Conservation (phyloP, 1,139 yeast species). For the Nakaseomyces nivariensis region DNA sequence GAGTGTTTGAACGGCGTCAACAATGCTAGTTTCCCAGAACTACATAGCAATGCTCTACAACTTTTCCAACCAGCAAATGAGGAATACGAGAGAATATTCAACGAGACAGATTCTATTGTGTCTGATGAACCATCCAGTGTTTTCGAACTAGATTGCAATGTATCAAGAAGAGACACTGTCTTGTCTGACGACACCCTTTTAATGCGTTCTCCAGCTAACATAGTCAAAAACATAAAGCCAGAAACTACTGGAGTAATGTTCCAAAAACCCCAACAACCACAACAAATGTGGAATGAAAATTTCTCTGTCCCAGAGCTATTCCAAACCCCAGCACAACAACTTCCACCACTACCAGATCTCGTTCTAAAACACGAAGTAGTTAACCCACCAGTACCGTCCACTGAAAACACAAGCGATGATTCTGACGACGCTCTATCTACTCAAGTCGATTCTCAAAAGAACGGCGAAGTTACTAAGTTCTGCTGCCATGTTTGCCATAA, state of each 20-base stretch:
- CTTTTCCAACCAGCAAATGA: not conserved
- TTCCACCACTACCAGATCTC: not conserved
- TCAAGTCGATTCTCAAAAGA: not conserved
- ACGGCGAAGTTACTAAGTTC: slow-evolving; percentile 8
- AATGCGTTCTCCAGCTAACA: not conserved
- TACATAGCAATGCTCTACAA: not conserved
- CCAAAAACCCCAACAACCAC: not conserved
- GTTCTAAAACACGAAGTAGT: not conserved
- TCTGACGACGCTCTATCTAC: not conserved
- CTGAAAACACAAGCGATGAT: not conserved
- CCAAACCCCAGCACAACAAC: not conserved
- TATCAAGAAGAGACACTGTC: not conserved
- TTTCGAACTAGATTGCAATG: not conserved
- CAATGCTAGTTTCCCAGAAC: not conserved
- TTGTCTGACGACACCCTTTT: not conserved
- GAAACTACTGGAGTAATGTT: not conserved
- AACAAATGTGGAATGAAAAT: not conserved
- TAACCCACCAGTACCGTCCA: not conserved
- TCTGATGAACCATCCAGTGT: slow-evolving; percentile 1
- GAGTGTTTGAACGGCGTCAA: not conserved
- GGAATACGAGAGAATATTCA: not conserved
- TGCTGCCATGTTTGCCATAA: slow-evolving; percentile 61
- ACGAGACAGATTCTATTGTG: not conserved
- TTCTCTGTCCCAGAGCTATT: not conserved
- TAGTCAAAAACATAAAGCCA: not conserved